Conservation (phyloP, 1,284 basidiomycete genomes). For the Irpex rosettiformis region DNA sequence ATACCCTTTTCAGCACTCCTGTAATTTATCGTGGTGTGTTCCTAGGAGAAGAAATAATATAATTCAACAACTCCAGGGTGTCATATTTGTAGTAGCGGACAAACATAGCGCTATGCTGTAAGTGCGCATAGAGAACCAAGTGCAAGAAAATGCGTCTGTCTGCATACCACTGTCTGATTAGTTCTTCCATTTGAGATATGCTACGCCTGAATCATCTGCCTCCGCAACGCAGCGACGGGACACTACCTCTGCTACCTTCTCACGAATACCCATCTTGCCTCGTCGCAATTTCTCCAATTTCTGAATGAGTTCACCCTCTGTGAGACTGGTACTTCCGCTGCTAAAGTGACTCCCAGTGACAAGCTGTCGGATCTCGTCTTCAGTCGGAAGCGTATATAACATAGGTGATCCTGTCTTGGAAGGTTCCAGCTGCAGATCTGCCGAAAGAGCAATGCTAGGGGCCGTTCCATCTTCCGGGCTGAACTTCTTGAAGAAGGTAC, state of each 20-base stretch:
- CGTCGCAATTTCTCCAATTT: constrained; percentile 43
- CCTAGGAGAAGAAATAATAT: too few species aligned
- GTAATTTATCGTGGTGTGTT: too few species aligned
- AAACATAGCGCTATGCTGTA: not conserved
- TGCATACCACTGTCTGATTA: too few species aligned
- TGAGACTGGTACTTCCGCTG: constrained; percentile 57
- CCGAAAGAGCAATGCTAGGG: constrained; percentile 48
- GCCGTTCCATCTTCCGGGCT: constrained; percentile 26
- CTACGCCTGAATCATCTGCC: constrained; percentile 50
- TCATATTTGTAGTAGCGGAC: too few species aligned
- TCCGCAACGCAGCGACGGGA: constrained; percentile 55
- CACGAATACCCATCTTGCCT: constrained; percentile 67
- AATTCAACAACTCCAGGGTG: too few species aligned
- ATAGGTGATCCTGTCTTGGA: constrained; percentile 37
- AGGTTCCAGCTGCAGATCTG: constrained; percentile 25
- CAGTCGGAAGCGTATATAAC: constrained; percentile 64
- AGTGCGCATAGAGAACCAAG: not conserved
- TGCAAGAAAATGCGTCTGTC: too few species aligned
- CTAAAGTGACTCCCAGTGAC: constrained; percentile 55
- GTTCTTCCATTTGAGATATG: constrained; percentile 59
- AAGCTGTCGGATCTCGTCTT: constrained; percentile 58
- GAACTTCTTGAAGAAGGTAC: constrained; percentile 56
- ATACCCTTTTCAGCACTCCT: too few species aligned
- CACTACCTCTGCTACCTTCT: constrained; percentile 74
- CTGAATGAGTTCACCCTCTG: constrained; percentile 55